Percentiles rank a stretch among this genome's conserved stretches.
phyloP scores from a whole-genome alignment of 768 basidiomycete species.

The Phlegmacium glaucopus region DNA sequence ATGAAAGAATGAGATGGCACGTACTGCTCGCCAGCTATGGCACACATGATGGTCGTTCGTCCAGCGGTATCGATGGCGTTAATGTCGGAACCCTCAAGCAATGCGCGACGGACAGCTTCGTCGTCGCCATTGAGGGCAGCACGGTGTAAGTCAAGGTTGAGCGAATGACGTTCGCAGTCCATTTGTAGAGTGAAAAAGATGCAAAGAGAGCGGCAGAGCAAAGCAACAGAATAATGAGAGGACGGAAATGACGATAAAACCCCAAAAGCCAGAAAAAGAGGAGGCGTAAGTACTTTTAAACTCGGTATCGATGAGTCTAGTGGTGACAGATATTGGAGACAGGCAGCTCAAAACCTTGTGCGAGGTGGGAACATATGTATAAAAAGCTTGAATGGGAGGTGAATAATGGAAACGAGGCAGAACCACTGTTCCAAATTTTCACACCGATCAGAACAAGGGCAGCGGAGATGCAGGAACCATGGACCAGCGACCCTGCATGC shows the following conservation, averaged over 20 bases:
- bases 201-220: background rate
- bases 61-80: conserved; percentile 62
- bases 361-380: background rate
- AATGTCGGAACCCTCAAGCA: conserved; percentile 62
- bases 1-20: conserved; percentile 20
- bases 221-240: conserved; percentile 2
- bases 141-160: conserved; percentile 43
- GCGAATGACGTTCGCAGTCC: conserved; percentile 22
- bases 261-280: background rate
- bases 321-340: conserved; percentile 1
- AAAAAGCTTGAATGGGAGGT: conserved; percentile 4
- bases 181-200: conserved; percentile 11
- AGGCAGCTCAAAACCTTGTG: conserved; percentile 1
- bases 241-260: conserved; percentile 1
- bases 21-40: conserved; percentile 71
- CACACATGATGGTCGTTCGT: conserved; percentile 63
- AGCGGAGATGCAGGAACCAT: background rate
- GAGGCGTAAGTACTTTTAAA: conserved; percentile 1
- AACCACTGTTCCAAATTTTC: background rate
- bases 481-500: background rate
- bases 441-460: background rate
- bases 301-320: conserved; percentile 4
- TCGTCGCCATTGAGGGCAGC: conserved; percentile 59
- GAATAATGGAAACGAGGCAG: conserved; percentile 10
- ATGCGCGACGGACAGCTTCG: conserved; percentile 46